Evolutionary conservation across 2,329 filamentous ascomycete species (phyloP).

Genomic region (Ophiostoma himal-ulmi): DNA sequence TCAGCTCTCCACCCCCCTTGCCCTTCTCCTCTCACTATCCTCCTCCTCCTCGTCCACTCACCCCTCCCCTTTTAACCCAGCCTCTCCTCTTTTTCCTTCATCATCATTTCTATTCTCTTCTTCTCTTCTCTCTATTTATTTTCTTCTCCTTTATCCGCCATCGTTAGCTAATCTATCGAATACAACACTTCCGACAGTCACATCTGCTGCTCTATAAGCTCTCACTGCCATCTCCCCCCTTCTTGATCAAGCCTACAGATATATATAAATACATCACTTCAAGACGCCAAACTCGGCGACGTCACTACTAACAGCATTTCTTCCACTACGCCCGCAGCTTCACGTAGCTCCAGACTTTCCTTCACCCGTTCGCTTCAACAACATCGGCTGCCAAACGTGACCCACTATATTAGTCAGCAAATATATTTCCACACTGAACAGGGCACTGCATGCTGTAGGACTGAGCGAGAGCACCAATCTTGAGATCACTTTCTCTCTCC

Average conservation of each 20-base stretch:
- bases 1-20: constrained; percentile 6
- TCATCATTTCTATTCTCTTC: not conserved
- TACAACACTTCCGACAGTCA: not conserved
- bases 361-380: not conserved
- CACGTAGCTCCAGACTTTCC: not conserved
- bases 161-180: not conserved
- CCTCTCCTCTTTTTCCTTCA: not conserved
- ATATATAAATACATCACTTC: not conserved
- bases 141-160: not conserved
- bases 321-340: constrained; percentile 3
- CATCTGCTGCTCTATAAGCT: not conserved
- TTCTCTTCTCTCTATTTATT: not conserved
- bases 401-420: not conserved
- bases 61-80: not conserved
- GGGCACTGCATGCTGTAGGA: not conserved
- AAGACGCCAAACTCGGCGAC: not conserved
- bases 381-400: not conserved
- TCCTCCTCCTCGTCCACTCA: not conserved
- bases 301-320: not conserved
- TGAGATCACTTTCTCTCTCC: not conserved
- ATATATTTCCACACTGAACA: not conserved
- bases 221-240: not conserved
- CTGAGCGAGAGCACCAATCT: not conserved
- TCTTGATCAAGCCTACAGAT: not conserved
- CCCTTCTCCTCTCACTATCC: not conserved